Percentiles rank a stretch among this genome's conserved stretches.
Evolutionary conservation across 768 basidiomycete genomes (phyloP).

Genomic region (Russula foetens): DNA sequence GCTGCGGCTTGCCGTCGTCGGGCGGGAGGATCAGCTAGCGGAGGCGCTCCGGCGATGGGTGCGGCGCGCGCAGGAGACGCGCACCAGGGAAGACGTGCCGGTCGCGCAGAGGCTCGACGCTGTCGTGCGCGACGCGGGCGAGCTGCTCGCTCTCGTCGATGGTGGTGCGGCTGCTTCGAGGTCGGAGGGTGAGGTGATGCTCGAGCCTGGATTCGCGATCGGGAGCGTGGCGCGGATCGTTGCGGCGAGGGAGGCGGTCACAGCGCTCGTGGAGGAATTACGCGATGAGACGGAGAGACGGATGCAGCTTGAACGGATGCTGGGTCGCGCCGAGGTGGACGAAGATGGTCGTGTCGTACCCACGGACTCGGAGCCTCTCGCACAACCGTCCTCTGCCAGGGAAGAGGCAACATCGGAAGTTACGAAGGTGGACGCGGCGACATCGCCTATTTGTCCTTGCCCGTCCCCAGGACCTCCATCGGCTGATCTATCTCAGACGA

Average conservation of each 20-base stretch:
- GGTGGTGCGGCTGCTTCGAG: conserved; percentile 7
- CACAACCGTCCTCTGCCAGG: background rate
- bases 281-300: conserved; percentile 46
- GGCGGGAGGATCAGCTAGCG: conserved; percentile 53
- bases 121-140: conserved; percentile 11
- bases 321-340: conserved; percentile 18
- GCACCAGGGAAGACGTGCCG: conserved; percentile 19
- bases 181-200: conserved; percentile 26
- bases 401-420: background rate
- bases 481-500: background rate
- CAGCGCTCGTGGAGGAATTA: conserved; percentile 49
- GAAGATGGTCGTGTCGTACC: conserved; percentile 5
- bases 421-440: conserved; percentile 15
- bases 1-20: conserved; percentile 51
- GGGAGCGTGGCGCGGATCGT: conserved; percentile 48
- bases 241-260: conserved; percentile 41
- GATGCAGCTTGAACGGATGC: conserved; percentile 34
- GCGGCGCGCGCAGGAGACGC: conserved; percentile 39
- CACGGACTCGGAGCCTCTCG: background rate
- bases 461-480: background rate
- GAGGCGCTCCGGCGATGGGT: conserved; percentile 53
- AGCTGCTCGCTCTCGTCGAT: conserved; percentile 26
- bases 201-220: conserved; percentile 23
- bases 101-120: conserved; percentile 5
- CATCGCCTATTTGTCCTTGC: conserved; percentile 12